A percentile compares a stretch with the other conserved stretches of the same genome.
Evolutionary conservation across 306 rosid species (phyloP).

Genomic region (Dalbergia oliveri): DNA sequence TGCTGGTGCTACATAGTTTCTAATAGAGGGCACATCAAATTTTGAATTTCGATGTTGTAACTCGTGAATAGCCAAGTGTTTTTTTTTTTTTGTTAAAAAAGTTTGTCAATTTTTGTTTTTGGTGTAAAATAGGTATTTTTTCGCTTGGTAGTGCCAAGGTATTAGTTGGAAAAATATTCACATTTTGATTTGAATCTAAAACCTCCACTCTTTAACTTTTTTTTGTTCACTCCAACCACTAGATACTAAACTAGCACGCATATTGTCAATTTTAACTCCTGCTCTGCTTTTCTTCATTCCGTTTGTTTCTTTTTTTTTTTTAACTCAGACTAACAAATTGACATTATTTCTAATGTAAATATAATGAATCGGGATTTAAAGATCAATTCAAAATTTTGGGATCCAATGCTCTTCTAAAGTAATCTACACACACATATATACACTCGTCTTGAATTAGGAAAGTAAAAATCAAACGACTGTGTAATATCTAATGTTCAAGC

Average conservation of each 20-base stretch:
- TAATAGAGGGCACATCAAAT: conserved; percentile 10
- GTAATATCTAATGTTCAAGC: neutral
- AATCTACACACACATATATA: neutral
- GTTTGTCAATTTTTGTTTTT: conserved; percentile 14
- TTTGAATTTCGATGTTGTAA: conserved; percentile 12
- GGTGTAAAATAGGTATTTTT: neutral
- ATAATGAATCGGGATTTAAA: neutral
- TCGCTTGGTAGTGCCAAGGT: neutral
- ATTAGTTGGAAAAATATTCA: too few relatives aligned
- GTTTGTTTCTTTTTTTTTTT: neutral
- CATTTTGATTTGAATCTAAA: neutral
- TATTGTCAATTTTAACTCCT: too few relatives aligned
- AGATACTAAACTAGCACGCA: too few relatives aligned
- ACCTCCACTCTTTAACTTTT: neutral
- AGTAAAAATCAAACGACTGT: neutral
- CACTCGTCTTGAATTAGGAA: too few relatives aligned
- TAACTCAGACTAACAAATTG: neutral
- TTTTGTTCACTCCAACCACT: neutral
- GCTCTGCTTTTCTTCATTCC: too few relatives aligned
- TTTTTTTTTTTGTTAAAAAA: neutral
- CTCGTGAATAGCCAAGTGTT: neutral
- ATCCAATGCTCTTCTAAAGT: conserved; percentile 17
- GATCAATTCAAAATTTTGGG: neutral
- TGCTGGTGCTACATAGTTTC: too few relatives aligned
- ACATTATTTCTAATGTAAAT: neutral